phyloP scores from a whole-genome alignment of 441 rosid species.

The Erodium texanum region DNA sequence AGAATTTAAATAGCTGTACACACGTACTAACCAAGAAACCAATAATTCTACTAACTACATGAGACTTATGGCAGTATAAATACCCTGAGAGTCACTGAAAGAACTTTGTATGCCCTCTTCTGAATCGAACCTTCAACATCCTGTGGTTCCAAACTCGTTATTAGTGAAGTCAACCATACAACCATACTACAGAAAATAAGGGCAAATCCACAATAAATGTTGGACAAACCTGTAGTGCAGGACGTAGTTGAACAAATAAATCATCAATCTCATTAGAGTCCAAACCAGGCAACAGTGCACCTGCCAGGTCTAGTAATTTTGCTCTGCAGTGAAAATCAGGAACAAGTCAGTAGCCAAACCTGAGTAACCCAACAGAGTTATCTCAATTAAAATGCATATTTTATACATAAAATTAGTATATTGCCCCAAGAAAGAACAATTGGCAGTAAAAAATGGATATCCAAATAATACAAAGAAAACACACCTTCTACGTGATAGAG shows the following conservation, averaged over 20 bases:
- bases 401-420: no score
- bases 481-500: no score
- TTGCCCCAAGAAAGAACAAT: no score
- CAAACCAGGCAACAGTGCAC: constrained; percentile 75
- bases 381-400: no score
- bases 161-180: constrained; percentile 5
- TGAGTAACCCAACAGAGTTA: background rate
- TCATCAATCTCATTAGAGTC: constrained; percentile 41
- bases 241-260: constrained; percentile 48
- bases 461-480: no score
- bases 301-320: constrained; percentile 62
- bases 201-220: constrained; percentile 9
- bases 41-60: background rate
- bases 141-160: constrained; percentile 34
- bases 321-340: constrained; percentile 46
- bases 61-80: constrained; percentile 1
- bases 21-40: background rate
- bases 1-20: background rate
- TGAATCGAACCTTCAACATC: constrained; percentile 64
- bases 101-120: constrained; percentile 88
- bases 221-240: constrained; percentile 64
- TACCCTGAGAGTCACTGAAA: constrained; percentile 72
- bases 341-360: background rate
- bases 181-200: constrained; percentile 7
- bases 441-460: no score